These are phyloP conservation scores for Russula olivacea DNA, from an alignment of 768 basidiomycete genomes.

Conservation along the genomic window DNA sequence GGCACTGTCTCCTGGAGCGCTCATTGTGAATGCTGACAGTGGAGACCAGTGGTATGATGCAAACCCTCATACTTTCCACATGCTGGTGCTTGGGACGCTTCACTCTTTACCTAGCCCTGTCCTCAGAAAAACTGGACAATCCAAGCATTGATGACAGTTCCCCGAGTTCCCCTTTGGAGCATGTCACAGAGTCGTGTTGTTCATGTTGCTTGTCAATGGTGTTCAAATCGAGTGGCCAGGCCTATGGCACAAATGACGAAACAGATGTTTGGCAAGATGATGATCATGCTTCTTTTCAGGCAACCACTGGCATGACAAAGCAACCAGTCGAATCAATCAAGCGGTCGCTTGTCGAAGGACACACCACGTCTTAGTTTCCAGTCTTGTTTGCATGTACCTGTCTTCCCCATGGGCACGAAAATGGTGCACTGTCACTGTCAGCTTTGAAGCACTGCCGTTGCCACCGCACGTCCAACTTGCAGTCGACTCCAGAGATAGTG, in stretches of 20 bases:
- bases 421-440: not conserved
- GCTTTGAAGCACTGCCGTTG: conserved; percentile 7
- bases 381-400: conserved; percentile 9
- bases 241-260: not conserved
- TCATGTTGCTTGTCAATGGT: not conserved
- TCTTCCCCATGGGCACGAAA: not conserved
- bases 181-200: not conserved
- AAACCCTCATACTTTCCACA: conserved; percentile 83
- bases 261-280: not conserved
- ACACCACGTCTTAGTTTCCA: conserved; percentile 15
- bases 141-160: not conserved
- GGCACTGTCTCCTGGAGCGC: not conserved
- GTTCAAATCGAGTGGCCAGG: not conserved
- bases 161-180: not conserved
- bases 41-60: conserved; percentile 51
- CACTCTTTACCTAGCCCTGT: conserved; percentile 87
- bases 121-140: not conserved
- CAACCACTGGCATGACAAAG: not conserved
- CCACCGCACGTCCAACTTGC: not conserved
- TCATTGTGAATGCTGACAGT: not conserved
- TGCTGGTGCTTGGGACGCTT: conserved; percentile 75
- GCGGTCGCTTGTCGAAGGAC: not conserved
- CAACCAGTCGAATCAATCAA: conserved; percentile 1
- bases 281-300: not conserved
- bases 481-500: not conserved